phyloP scores from a whole-genome alignment of 768 basidiomycete species.

The Rubroboletus pulcherrimus region DNA sequence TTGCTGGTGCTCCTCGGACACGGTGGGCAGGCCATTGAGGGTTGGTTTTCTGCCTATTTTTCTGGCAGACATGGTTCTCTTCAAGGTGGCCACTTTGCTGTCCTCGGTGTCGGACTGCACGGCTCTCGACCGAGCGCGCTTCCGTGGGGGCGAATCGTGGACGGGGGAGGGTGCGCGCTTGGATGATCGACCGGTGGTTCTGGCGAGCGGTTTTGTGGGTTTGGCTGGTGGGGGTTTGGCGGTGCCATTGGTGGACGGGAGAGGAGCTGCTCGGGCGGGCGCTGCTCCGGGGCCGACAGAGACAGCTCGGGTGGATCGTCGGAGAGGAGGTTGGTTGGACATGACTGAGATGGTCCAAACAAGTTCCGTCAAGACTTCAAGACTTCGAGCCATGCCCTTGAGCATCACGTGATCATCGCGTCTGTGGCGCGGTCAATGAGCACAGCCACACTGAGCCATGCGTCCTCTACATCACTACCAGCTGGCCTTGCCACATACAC shows the following conservation, averaged over 20 bases:
- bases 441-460: constrained; percentile 21
- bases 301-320: constrained; percentile 52
- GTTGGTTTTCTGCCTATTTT: constrained; percentile 31
- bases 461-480: constrained; percentile 5
- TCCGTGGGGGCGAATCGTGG: constrained; percentile 43
- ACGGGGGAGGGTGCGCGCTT: constrained; percentile 52
- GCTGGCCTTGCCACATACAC: not conserved
- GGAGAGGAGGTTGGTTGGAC: constrained; percentile 35
- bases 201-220: constrained; percentile 34
- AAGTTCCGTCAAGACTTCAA: not conserved
- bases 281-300: constrained; percentile 39
- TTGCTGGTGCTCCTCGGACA: constrained; percentile 36
- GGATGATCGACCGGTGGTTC: constrained; percentile 22
- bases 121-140: constrained; percentile 41
- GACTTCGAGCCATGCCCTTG: not conserved
- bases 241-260: constrained; percentile 26
- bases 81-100: constrained; percentile 24
- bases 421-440: constrained; percentile 15
- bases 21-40: constrained; percentile 28
- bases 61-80: constrained; percentile 23
- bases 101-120: constrained; percentile 44
- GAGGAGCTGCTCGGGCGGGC: constrained; percentile 28
- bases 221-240: constrained; percentile 33
- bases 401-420: constrained; percentile 25
- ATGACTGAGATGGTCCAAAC: constrained; percentile 15